phyloP scores from a whole-genome alignment of 208 protist species.

The Vickermania spadyakhi region DNA sequence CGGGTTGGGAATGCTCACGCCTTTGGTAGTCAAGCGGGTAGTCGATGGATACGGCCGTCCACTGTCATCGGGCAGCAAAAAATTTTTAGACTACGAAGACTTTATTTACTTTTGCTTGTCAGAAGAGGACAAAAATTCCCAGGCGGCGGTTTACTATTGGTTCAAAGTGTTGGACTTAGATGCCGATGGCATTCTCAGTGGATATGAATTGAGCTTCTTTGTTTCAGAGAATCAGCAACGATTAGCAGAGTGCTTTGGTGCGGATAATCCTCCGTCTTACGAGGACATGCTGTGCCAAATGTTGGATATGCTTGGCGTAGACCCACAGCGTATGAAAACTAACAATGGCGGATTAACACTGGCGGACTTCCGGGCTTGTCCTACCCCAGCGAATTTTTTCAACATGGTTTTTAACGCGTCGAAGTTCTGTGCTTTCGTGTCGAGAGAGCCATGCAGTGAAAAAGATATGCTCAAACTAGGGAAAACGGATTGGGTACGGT shows the following conservation, averaged over 20 bases:
- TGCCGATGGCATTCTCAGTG: constrained; percentile 90
- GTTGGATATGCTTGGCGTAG: constrained; percentile 89
- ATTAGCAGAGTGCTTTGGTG: constrained; percentile 58
- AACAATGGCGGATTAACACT: constrained; percentile 68
- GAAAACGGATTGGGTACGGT: constrained; percentile 92
- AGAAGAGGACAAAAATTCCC: constrained; percentile 94
- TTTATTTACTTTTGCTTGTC: constrained; percentile 96
- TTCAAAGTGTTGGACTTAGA: constrained; percentile 91
- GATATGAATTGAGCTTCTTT: constrained; percentile 91
- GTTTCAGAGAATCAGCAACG: constrained; percentile 90
- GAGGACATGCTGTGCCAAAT: constrained; percentile 94
- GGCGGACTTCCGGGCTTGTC: constrained; percentile 84
- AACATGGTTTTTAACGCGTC: constrained; percentile 93
- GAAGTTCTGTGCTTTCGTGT: constrained; percentile 93
- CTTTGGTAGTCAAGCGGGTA: constrained; percentile 67
- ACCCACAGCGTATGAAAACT: constrained; percentile 14
- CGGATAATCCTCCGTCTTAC: constrained; percentile 14
- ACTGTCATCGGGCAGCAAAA: constrained; percentile 36
- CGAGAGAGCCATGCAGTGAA: constrained; percentile 82
- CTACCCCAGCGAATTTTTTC: constrained; percentile 87
- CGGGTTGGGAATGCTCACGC: constrained; percentile 54
- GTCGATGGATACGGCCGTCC: constrained; percentile 58
- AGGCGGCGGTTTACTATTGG: constrained; percentile 92
- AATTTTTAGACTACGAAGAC: constrained; percentile 88
- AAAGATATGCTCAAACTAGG: constrained; percentile 61